These are phyloP conservation scores for Dendrostoma leiphaemia DNA, from an alignment of 2,329 filamentous ascomycete species.

Conservation along the genomic window DNA sequence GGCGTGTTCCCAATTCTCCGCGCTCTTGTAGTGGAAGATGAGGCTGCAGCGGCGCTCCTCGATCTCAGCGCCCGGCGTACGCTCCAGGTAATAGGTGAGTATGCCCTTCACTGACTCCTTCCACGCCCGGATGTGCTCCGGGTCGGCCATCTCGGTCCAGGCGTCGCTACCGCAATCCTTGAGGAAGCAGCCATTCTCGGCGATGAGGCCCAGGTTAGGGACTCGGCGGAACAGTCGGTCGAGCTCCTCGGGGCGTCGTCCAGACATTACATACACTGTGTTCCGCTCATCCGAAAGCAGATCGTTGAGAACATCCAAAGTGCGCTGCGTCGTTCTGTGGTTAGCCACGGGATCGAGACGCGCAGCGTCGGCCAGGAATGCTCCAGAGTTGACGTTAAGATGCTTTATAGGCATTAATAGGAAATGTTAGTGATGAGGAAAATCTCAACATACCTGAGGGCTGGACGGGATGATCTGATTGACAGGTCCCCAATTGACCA, in stretches of 20 bases:
- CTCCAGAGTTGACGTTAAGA: background rate
- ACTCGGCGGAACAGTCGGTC: constrained; percentile 83
- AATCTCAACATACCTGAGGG: constrained; percentile 52
- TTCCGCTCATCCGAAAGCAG: constrained; percentile 78
- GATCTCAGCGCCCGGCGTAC: constrained; percentile 82
- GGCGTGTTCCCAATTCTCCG: constrained; percentile 73
- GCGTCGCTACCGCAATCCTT: constrained; percentile 64
- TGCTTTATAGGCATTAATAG: background rate
- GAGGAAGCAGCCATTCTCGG: constrained; percentile 91
- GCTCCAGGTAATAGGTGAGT: constrained; percentile 84
- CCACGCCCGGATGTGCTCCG: constrained; percentile 70
- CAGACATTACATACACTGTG: constrained; percentile 91
- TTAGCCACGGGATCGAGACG: constrained; percentile 6
- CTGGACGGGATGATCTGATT: constrained; percentile 83
- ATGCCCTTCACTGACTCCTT: constrained; percentile 81
- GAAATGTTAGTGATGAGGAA: background rate
- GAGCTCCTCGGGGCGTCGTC: constrained; percentile 81
- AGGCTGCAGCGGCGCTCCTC: constrained; percentile 91
- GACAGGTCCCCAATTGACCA: constrained; percentile 83
- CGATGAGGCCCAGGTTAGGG: constrained; percentile 82
- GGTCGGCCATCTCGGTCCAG: constrained; percentile 79
- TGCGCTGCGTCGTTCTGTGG: constrained; percentile 51
- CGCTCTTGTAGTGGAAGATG: constrained; percentile 84
- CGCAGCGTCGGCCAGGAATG: background rate
- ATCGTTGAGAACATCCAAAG: constrained; percentile 79